phyloP scores from a whole-genome alignment of 1,139 yeast genomes.

The Kurtzmaniella natalensis region DNA sequence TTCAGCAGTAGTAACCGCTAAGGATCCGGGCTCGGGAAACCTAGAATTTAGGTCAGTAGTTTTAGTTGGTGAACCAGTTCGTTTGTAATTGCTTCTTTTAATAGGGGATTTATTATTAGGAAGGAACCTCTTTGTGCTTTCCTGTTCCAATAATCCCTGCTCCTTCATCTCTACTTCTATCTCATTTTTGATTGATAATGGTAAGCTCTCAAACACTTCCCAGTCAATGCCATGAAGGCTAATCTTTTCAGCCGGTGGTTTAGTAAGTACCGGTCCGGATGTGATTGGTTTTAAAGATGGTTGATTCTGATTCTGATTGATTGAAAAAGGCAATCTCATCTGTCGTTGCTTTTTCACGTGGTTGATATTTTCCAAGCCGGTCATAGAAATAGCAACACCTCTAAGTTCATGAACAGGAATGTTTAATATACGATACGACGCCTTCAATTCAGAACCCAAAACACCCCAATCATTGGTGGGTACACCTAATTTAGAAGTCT shows the following conservation, averaged over 20 bases:
- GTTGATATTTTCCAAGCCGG: constrained; percentile 45
- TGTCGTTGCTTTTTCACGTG: constrained; percentile 29
- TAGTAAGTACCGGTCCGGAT: constrained; percentile 15
- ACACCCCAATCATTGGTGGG: constrained; percentile 61
- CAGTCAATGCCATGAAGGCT: constrained; percentile 36
- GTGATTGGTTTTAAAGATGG: no score
- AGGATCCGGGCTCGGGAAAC: constrained; percentile 1
- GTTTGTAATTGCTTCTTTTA: constrained; percentile 1
- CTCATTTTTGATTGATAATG: constrained; percentile 49
- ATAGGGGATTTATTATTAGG: constrained; percentile 5
- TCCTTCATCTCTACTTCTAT: constrained; percentile 39
- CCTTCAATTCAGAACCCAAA: constrained; percentile 57
- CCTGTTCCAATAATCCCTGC: constrained; percentile 18
- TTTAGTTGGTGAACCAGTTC: constrained; percentile 7
- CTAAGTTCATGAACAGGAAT: constrained; percentile 67
- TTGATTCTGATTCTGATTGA: background rate
- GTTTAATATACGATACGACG: constrained; percentile 50
- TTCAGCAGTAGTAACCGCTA: constrained; percentile 6
- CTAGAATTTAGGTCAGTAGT: constrained; percentile 1
- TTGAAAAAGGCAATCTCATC: constrained; percentile 36
- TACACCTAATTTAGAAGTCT: constrained; percentile 57
- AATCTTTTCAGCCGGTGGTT: constrained; percentile 1
- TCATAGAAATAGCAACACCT: constrained; percentile 72
- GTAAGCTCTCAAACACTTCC: constrained; percentile 52
- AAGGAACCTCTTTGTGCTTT: constrained; percentile 4